Evolutionary conservation across 192 early-diverging fungal species (phyloP), one percentile per base, ranked within the genome.

Genomic region (Nowakowskiella sp.): DNA sequence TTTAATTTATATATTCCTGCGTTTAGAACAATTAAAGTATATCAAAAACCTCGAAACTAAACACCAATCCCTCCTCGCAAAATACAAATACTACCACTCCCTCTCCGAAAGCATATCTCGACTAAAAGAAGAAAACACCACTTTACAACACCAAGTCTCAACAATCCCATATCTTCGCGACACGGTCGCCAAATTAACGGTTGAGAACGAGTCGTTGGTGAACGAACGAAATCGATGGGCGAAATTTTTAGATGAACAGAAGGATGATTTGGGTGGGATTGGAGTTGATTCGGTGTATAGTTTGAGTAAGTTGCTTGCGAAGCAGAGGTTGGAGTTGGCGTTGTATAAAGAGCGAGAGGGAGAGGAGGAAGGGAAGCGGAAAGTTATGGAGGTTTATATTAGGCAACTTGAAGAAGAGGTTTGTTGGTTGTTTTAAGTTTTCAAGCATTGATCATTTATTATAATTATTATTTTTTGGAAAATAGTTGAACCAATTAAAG

Each of bases 201-300:
- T 76, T 0, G 73, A 82, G 53, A 66, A 73, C 28, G 57, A 58
- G 0, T 28, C 54, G 0, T 42, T 84, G 13, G 53, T 58, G 24
- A 69, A 64, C 22, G 82, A 87, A 57, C 75, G 77, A 36, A 45
- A 63, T 49, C 64, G 72, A 44, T 87, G 85, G 85, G 43, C 49
- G 10, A 30, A 45, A 6, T 61, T 57, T 36, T 49, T 71, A 31
- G n/a, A 46, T 25, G 69, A 72, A 44, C 48, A 57, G 2, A 58
- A 61, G 13, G 72, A 77, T 10, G 54, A 31, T n/a, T n/a, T n/a
- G n/a, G n/a, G n/a, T n/a, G n/a, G n/a, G 0, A 61, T 45, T 22
- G 76, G 65, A 6, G 50, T 69, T 22, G 74, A 71, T 31, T 74
- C 81, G 3, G 81, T 81, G 2, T 64, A 79, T 44, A 64, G 51